A percentile compares a stretch with the other conserved stretches of the same genome.
phyloP scores from a whole-genome alignment of 345 rosid genomes.

The Eucalyptus curtisii region DNA sequence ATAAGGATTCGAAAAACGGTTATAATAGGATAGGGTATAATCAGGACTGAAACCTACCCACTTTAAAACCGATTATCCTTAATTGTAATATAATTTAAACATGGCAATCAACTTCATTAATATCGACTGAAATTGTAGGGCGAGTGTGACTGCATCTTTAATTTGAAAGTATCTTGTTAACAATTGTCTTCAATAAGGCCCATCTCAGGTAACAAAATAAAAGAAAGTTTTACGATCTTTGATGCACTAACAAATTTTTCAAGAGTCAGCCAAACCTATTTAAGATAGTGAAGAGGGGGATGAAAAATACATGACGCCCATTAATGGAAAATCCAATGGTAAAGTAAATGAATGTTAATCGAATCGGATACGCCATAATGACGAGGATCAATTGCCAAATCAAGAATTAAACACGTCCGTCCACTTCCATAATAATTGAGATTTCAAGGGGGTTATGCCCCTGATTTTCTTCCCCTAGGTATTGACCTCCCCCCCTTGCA shows the following conservation, averaged over 20 bases:
- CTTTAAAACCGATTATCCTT: too few relatives aligned
- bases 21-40: too few relatives aligned
- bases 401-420: background rate
- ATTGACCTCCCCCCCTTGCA: background rate
- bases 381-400: background rate
- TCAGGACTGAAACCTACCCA: fast-evolving
- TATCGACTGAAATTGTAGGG: background rate
- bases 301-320: background rate
- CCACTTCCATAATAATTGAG: background rate
- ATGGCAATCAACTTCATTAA: background rate
- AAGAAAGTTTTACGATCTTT: background rate
- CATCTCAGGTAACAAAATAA: background rate
- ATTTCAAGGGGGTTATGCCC: background rate
- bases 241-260: background rate
- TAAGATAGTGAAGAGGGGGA: background rate
- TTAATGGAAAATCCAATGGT: background rate
- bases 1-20: fast-evolving
- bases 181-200: background rate
- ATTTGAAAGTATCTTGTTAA: background rate
- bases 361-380: background rate
- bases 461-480: background rate
- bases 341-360: background rate
- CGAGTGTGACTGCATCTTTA: background rate
- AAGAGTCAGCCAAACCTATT: background rate
- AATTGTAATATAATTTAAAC: background rate